phyloP scores from a whole-genome alignment of 1,284 basidiomycete species.

The Inonotus hispidus region DNA sequence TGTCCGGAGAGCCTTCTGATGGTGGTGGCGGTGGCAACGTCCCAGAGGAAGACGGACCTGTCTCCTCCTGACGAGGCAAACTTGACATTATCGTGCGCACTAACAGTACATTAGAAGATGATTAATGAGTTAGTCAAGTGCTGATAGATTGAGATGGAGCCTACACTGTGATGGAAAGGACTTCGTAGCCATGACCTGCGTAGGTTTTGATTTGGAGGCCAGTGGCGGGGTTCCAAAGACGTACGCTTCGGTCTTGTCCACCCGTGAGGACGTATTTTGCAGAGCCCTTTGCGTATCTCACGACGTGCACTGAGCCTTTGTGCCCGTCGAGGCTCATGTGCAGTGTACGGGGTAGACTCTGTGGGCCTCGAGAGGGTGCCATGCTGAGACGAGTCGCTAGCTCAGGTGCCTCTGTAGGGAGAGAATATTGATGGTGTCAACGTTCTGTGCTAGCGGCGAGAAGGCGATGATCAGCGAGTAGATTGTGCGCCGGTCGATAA shows the following conservation, averaged over 20 bases:
- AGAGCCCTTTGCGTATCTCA: constrained; percentile 78
- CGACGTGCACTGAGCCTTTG: constrained; percentile 79
- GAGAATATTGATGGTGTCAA: neutral
- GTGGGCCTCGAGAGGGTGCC: constrained; percentile 61
- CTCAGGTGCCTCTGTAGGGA: neutral
- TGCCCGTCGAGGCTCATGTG: constrained; percentile 60
- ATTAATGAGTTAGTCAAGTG: neutral
- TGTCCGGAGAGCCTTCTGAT: constrained; percentile 82
- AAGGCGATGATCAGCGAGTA: neutral
- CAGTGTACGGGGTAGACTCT: constrained; percentile 51
- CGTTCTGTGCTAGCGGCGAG: neutral
- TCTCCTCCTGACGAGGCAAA: constrained; percentile 95
- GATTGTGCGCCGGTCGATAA: neutral
- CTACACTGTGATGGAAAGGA: constrained; percentile 85
- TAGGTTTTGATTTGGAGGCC: constrained; percentile 91
- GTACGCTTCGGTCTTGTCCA: constrained; percentile 84
- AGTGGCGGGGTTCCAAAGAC: constrained; percentile 84
- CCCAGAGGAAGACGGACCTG: constrained; percentile 91
- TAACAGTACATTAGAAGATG: constrained; percentile 29
- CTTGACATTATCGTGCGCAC: constrained; percentile 87
- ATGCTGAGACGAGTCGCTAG: constrained; percentile 32
- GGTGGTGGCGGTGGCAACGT: constrained; percentile 83
- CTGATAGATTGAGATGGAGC: constrained; percentile 25
- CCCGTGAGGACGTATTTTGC: constrained; percentile 89
- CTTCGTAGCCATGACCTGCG: constrained; percentile 88